Evolutionary conservation across 768 basidiomycete genomes (phyloP).

Genomic region (Pholiota microspora): DNA sequence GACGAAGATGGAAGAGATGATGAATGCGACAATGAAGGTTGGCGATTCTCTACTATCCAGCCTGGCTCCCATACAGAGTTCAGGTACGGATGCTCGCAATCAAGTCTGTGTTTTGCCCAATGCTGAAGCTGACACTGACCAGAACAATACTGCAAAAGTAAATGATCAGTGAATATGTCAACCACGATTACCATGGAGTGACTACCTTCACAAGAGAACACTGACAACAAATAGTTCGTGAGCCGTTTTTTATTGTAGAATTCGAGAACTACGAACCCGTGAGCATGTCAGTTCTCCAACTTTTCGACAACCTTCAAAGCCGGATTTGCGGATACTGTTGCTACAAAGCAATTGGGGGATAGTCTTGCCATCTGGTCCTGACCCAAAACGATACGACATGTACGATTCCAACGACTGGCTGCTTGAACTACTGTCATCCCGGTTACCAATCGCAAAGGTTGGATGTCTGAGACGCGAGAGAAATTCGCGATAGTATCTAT

Average conservation of each 20-base stretch:
- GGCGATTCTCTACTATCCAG: conserved; percentile 30
- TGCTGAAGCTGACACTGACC: conserved; percentile 33
- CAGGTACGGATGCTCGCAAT: conserved; percentile 31
- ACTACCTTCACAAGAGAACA: conserved; percentile 22
- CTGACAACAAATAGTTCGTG: conserved; percentile 3
- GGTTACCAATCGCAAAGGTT: conserved; percentile 14
- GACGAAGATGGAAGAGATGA: conserved; percentile 11
- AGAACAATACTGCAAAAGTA: conserved; percentile 31
- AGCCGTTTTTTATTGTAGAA: not conserved
- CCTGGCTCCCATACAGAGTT: conserved; percentile 30
- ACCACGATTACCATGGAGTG: not conserved
- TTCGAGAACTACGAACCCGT: conserved; percentile 19
- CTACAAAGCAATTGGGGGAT: conserved; percentile 19
- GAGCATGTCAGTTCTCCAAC: conserved; percentile 26
- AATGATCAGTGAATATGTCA: not conserved
- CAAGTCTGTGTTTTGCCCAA: conserved; percentile 32
- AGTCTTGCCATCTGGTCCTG: conserved; percentile 15
- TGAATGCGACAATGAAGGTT: conserved; percentile 18
- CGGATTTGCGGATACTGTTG: conserved; percentile 15
- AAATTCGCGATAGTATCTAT: conserved; percentile 21
- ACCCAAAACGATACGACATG: conserved; percentile 30
- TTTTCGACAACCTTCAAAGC: conserved; percentile 14
- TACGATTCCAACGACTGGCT: conserved; percentile 22
- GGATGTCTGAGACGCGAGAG: conserved; percentile 22
- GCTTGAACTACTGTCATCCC: conserved; percentile 8